Evolutionary conservation across 108 stramenopile species (phyloP).

Genomic region (Cyclotella distinguenda): DNA sequence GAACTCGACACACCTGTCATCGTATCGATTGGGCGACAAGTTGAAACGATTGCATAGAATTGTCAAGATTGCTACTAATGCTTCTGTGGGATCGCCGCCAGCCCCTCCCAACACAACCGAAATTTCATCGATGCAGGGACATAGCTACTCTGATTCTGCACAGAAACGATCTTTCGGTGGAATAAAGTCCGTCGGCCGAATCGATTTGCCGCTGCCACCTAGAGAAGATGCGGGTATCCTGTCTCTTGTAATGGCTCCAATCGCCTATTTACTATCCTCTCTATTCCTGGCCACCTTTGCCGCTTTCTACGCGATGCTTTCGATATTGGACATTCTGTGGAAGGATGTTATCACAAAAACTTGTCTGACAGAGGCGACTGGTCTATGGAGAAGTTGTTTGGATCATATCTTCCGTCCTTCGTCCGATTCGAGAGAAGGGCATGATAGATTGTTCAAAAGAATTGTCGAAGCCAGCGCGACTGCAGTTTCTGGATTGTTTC

Average conservation of each 20-base stretch:
- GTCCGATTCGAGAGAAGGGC: not conserved
- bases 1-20: not conserved
- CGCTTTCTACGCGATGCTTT: slow-evolving; percentile 24
- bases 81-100: not conserved
- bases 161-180: not conserved
- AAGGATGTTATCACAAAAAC: slow-evolving; percentile 27
- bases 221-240: slow-evolving; percentile 25
- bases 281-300: slow-evolving; percentile 16
- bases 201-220: slow-evolving; percentile 42
- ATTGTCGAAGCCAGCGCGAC: slow-evolving; percentile 14
- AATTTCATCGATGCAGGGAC: not conserved
- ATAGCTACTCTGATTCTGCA: no score
- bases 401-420: slow-evolving; percentile 17
- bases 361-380: slow-evolving; percentile 22
- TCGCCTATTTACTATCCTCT: slow-evolving; percentile 34
- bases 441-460: slow-evolving; percentile 3
- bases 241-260: slow-evolving; percentile 29
- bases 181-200: slow-evolving; percentile 12
- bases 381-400: slow-evolving; percentile 17
- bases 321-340: slow-evolving; percentile 34
- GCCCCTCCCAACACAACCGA: not conserved
- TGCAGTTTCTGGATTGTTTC: slow-evolving; percentile 16
- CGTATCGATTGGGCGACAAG: slow-evolving; percentile 7
- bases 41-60: slow-evolving; percentile 20
- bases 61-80: slow-evolving; percentile 10